These are phyloP conservation scores for Lentithecium fluviatile DNA, from an alignment of 495 filamentous ascomycete species.

Conservation along the genomic window DNA sequence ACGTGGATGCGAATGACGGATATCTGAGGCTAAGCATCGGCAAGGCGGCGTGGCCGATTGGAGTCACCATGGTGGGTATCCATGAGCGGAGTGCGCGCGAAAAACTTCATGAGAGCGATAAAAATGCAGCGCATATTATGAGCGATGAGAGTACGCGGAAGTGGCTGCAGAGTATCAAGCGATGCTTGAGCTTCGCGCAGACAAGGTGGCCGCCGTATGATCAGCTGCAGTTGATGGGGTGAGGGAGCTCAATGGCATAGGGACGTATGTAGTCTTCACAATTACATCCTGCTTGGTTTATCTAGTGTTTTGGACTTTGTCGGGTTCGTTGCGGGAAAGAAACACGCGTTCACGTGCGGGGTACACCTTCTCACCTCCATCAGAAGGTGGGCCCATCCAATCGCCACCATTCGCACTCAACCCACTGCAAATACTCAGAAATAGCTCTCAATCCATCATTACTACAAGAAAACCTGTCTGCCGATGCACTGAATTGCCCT, in stretches of 20 bases:
- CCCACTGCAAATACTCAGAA: not conserved
- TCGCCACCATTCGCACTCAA: not conserved
- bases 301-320: not conserved
- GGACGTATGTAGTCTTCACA: no score
- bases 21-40: conserved; percentile 92
- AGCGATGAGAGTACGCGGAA: conserved; percentile 93
- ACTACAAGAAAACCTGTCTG: no score
- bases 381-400: not conserved
- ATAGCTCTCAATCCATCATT: not conserved
- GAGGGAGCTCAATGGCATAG: conserved; percentile 34
- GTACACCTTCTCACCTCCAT: not conserved
- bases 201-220: conserved; percentile 95
- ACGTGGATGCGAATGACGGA: conserved; percentile 95
- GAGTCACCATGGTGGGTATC: conserved; percentile 99
- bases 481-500: no score
- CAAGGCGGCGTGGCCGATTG: conserved; percentile 98
- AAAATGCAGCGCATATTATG: conserved; percentile 87
- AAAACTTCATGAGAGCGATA: conserved; percentile 85
- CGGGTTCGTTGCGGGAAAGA: not conserved
- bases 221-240: conserved; percentile 94
- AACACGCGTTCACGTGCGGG: conserved; percentile 9
- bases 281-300: no score
- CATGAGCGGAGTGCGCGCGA: conserved; percentile 94
- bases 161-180: conserved; percentile 95
- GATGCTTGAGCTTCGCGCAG: conserved; percentile 94